Base-by-base conservation (phyloP, 169 alveolate species). In the Plasmodium ovale region DNA sequence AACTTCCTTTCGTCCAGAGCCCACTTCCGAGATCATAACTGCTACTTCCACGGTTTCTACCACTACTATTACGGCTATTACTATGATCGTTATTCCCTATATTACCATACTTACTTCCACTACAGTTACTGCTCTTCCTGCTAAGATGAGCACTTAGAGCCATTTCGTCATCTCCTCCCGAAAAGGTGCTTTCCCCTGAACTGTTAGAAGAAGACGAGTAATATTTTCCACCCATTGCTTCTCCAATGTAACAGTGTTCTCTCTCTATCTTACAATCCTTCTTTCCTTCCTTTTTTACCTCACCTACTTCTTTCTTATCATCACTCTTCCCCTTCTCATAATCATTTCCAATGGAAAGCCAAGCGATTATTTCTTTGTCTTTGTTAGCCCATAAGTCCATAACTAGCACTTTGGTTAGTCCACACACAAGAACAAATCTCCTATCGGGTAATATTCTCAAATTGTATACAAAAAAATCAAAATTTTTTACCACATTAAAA, bases 381-480 rank as follows among this genome's bases (percentile, higher is more conserved):
- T 21, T 54, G 14, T 67, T 85, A 1, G 69, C 91, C 91, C 91
- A 85, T 1, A 85, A 29, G 25, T 85, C 91, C 21, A 85, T 58
- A 21, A 85, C 62, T 27, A 68, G 29, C 0, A 85, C 65, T 47
- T 85, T 70, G 31, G 14, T 85, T 27, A 35, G 39, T 5, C 91
- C 91, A 56, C 68, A 39, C 14, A 85, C 3, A 14, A 85, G 31
- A 0, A 85, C 9, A 56, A 68, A 85, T 23, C 91, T 54, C 12
- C 91, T 68, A 64, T 85, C 91, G 23, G 85, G 91, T 69, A 85
- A 69, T 42, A 85, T 59, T 29, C 87, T 60, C 31, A 85, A 54
- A 56, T 85, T 67, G 37, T 85, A 85, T 0, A 85, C 42, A 39
- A 68, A 68, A 69, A 85, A 85, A 69, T 53, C 72, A 72, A 68